These are phyloP conservation scores for Colletotrichum sp. DNA, from an alignment of 2,329 filamentous ascomycete genomes.

Conservation along the genomic window DNA sequence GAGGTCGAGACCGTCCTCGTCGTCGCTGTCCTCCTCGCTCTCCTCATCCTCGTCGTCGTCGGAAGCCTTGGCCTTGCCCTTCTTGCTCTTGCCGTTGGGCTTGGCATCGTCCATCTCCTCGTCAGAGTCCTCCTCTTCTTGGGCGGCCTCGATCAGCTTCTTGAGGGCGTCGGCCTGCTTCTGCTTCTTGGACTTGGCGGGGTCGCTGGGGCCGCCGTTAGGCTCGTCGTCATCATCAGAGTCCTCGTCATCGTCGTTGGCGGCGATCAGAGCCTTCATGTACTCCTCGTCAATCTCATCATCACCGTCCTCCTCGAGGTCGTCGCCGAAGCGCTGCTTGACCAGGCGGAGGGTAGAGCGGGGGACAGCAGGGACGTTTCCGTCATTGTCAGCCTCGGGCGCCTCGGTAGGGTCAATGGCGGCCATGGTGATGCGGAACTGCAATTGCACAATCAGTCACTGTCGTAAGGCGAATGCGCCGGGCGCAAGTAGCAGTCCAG, in stretches of 20 bases:
- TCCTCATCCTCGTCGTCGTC: conserved; percentile 65
- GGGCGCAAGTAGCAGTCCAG: not conserved
- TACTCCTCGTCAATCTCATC: conserved; percentile 73
- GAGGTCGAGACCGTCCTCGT: conserved; percentile 69
- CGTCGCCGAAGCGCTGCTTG: conserved; percentile 71
- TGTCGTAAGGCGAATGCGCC: not conserved
- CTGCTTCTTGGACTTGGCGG: conserved; percentile 86
- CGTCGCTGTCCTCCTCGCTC: conserved; percentile 55
- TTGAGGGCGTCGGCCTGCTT: conserved; percentile 78
- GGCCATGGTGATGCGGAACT: conserved; percentile 99
- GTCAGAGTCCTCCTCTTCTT: conserved; percentile 60
- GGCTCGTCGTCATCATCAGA: conserved; percentile 51
- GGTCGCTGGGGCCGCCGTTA: conserved; percentile 92
- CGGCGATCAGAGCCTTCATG: conserved; percentile 59
- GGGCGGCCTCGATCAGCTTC: conserved; percentile 75
- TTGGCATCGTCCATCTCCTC: conserved; percentile 79
- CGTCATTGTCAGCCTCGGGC: conserved; percentile 68
- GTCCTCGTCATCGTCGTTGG: conserved; percentile 61
- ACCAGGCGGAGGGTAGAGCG: conserved; percentile 92
- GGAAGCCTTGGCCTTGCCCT: conserved; percentile 73
- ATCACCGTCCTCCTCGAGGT: conserved; percentile 59
- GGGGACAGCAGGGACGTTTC: conserved; percentile 65
- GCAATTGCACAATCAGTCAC: conserved; percentile 32
- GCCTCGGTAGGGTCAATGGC: conserved; percentile 89
- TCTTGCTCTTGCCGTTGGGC: conserved; percentile 66